Percentiles rank a stretch among this genome's conserved stretches.
Evolutionary conservation across 2,329 filamentous ascomycete genomes (phyloP).

Genomic region (Fonsecaea pedrosoi): DNA sequence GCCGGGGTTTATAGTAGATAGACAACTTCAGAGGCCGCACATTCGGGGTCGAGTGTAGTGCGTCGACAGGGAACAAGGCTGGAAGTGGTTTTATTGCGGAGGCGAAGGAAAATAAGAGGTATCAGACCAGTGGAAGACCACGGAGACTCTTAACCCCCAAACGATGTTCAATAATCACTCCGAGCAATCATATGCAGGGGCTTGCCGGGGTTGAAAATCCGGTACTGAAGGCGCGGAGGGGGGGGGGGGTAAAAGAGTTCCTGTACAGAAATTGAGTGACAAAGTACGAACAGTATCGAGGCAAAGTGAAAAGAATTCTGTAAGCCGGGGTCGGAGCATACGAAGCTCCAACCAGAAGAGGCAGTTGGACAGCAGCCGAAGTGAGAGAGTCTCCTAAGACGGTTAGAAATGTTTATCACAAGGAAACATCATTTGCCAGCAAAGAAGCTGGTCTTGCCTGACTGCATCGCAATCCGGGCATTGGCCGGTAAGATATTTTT

Average conservation of each 20-base stretch:
- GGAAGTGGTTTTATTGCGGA: constrained; percentile 7
- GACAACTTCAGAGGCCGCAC: background rate
- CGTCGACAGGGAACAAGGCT: background rate
- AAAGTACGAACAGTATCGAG: background rate
- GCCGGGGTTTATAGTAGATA: constrained; percentile 6
- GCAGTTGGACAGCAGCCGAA: constrained; percentile 3
- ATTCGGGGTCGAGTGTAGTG: constrained; percentile 5
- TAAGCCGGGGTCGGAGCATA: background rate
- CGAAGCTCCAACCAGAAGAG: constrained; percentile 1
- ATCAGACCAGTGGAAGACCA: constrained; percentile 4
- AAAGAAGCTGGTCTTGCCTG: background rate
- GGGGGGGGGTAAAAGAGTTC: background rate
- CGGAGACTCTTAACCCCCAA: background rate
- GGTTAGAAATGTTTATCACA: constrained; percentile 18
- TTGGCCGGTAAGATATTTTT: constrained; percentile 31
- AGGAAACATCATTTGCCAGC: constrained; percentile 15
- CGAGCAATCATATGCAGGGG: background rate
- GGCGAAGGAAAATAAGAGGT: background rate
- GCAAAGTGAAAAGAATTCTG: background rate
- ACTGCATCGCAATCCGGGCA: constrained; percentile 15
- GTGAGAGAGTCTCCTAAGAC: background rate
- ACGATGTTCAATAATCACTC: background rate
- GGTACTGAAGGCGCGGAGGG: background rate
- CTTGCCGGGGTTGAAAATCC: constrained; percentile 2
- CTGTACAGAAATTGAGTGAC: background rate